Conservation (phyloP, 176 grass and related monocot species). For the Ananas comosus region DNA sequence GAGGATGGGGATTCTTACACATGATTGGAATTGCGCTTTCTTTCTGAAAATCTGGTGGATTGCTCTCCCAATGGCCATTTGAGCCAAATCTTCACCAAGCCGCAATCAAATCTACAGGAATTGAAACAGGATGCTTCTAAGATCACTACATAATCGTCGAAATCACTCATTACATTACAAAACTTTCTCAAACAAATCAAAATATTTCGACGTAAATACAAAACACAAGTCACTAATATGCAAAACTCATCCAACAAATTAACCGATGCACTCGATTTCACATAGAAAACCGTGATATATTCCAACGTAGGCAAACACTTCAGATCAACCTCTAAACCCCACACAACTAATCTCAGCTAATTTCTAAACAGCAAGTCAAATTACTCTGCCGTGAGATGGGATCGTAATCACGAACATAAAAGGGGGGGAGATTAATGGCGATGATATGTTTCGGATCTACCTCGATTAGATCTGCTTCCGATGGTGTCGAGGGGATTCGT, state of each 20-base stretch:
- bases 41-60: slow-evolving; percentile 15
- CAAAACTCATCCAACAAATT: too few relatives aligned
- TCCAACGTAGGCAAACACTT: neutral
- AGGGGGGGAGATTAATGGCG: neutral
- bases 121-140: neutral
- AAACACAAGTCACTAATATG: too few relatives aligned
- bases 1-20: slow-evolving; percentile 5
- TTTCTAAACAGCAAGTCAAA: neutral
- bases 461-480: neutral
- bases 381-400: neutral
- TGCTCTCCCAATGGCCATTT: slow-evolving; percentile 11
- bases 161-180: too few relatives aligned
- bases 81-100: neutral
- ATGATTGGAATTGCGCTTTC: slow-evolving; percentile 11
- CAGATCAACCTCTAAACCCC: neutral
- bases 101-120: neutral
- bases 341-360: neutral
- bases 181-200: too few relatives aligned
- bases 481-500: neutral
- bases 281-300: too few relatives aligned
- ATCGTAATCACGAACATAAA: neutral
- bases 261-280: too few relatives aligned
- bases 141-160: neutral
- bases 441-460: neutral
- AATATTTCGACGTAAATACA: too few relatives aligned